Percentiles rank a stretch among this genome's conserved stretches.
Conservation (phyloP, 345 rosid species). For the Trapa incisa region DNA sequence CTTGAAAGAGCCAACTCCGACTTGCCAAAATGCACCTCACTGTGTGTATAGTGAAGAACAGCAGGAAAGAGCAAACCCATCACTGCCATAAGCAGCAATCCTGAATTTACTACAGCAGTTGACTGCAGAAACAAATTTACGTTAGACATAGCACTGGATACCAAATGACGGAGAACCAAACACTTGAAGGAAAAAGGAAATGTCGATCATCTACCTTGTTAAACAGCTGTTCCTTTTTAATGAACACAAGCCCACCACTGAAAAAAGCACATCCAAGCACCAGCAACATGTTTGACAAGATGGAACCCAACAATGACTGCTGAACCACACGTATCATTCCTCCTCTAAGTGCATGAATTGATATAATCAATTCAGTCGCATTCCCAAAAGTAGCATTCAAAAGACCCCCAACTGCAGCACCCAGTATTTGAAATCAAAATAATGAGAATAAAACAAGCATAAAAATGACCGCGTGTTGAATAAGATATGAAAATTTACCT, state of each 20-base stretch:
- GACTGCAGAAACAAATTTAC: conserved; percentile 41
- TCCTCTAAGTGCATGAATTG: conserved; percentile 60
- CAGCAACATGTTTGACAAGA: conserved; percentile 87
- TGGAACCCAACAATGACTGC: conserved; percentile 76
- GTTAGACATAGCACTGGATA: conserved; percentile 14
- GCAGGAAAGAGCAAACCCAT: conserved; percentile 95
- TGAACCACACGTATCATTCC: conserved; percentile 91
- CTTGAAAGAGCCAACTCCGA: conserved; percentile 91
- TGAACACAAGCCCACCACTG: conserved; percentile 63
- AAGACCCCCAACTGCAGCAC: conserved; percentile 37
- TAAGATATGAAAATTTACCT: conserved; percentile 21
- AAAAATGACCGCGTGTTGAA: not conserved
- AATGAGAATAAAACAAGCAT: not conserved
- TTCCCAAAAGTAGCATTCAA: conserved; percentile 93
- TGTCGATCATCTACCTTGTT: conserved; percentile 39
- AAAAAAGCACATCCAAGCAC: conserved; percentile 97
- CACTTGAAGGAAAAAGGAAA: not conserved
- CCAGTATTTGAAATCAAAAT: conserved; percentile 8
- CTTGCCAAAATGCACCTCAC: conserved; percentile 73
- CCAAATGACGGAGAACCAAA: conserved; percentile 1
- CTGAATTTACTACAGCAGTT: conserved; percentile 67
- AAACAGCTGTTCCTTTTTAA: conserved; percentile 65
- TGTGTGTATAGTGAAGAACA: conserved; percentile 76
- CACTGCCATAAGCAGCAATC: conserved; percentile 90
- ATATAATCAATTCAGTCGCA: conserved; percentile 87